phyloP scores from a whole-genome alignment of 169 alveolate species.

The Cryptosporidium viatorum region DNA sequence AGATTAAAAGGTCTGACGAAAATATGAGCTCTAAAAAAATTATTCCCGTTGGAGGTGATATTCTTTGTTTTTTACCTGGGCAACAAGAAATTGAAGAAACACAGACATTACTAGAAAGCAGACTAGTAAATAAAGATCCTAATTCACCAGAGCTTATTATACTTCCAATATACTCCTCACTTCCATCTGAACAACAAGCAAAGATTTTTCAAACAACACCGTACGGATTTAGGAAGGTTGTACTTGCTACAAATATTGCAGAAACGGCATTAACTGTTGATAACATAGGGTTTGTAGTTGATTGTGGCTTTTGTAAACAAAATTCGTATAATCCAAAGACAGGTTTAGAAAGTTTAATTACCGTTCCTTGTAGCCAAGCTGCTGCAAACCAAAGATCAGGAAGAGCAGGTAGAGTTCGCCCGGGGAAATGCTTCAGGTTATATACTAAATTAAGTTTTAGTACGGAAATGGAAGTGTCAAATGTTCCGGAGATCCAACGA shows the following conservation, averaged over 20 bases:
- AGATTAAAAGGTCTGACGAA: conserved; percentile 76
- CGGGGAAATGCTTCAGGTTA: conserved; percentile 98
- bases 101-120: conserved; percentile 80
- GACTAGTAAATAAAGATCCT: conserved; percentile 80
- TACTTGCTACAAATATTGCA: conserved; percentile 98
- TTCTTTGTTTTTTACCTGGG: conserved; percentile 98
- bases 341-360: conserved; percentile 96
- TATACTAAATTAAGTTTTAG: conserved; percentile 96
- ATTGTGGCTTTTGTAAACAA: conserved; percentile 98
- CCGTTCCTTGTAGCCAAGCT: conserved; percentile 98
- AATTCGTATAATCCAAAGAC: conserved; percentile 97
- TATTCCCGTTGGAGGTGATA: conserved; percentile 92
- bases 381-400: conserved; percentile 99
- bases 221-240: conserved; percentile 94
- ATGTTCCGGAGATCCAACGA: conserved; percentile 97
- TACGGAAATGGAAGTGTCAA: conserved; percentile 95
- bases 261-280: conserved; percentile 99
- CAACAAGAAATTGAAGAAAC: conserved; percentile 97
- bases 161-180: conserved; percentile 96
- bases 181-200: conserved; percentile 99
- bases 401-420: conserved; percentile 99
- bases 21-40: conserved; percentile 13
- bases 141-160: conserved; percentile 94
- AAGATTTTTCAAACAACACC: conserved; percentile 97
- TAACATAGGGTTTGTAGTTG: conserved; percentile 96